Percentiles rank a stretch among this genome's conserved stretches.
phyloP scores from a whole-genome alignment of 805 yeast species.

The Saccharomyces jurei region DNA sequence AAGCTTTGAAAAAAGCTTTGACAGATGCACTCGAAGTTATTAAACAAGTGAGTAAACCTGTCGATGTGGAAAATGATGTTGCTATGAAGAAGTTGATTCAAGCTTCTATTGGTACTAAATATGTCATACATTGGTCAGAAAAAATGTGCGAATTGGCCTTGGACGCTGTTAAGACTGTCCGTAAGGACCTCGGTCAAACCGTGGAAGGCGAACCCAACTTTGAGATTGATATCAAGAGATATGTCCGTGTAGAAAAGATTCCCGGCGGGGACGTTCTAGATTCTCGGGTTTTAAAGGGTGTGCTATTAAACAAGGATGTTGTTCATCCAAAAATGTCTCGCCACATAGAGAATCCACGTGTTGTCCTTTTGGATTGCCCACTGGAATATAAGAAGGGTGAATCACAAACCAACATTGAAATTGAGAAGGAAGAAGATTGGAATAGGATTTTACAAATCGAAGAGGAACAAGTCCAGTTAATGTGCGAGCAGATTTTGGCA shows the following conservation, averaged over 20 bases:
- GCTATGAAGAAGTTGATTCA: conserved; percentile 82
- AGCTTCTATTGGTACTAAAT: conserved; percentile 94
- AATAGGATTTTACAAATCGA: conserved; percentile 89
- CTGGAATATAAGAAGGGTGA: conserved; percentile 98
- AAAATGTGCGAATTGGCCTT: conserved; percentile 86
- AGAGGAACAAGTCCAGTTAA: conserved; percentile 86
- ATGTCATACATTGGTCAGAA: conserved; percentile 81
- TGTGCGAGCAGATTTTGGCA: conserved; percentile 78
- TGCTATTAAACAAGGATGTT: conserved; percentile 89
- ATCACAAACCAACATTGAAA: conserved; percentile 95
- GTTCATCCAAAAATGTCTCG: conserved; percentile 99
- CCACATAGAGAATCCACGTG: conserved; percentile 76
- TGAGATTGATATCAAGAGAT: conserved; percentile 90
- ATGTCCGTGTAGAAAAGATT: conserved; percentile 86
- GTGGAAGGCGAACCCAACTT: conserved; percentile 45
- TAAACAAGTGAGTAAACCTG: conserved; percentile 72
- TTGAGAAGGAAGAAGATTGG: conserved; percentile 95
- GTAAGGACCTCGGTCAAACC: conserved; percentile 41
- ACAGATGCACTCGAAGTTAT: conserved; percentile 85
- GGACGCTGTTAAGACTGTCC: conserved; percentile 78
- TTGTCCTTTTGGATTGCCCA: conserved; percentile 89
- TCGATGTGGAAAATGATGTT: conserved; percentile 73
- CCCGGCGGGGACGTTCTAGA: conserved; percentile 98
- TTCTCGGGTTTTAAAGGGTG: conserved; percentile 80
- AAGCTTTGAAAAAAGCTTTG: conserved; percentile 85